Conservation (phyloP, 2,329 filamentous ascomycete species). For the Botryosphaeria agaves region DNA sequence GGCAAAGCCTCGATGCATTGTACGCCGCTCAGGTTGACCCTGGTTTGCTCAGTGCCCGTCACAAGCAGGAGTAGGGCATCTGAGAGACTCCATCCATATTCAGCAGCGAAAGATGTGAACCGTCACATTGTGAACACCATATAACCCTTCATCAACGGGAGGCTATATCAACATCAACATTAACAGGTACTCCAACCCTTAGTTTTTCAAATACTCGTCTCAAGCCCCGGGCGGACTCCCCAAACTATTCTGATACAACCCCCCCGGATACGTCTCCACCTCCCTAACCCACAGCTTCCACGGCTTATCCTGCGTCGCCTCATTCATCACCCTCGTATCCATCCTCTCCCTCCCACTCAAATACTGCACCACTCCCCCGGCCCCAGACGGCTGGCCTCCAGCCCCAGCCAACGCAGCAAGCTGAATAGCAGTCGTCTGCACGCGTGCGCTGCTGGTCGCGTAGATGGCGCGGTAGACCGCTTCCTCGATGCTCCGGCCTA, state of each 20-base stretch:
- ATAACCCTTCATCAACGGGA: too few species aligned
- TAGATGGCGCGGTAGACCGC: slow-evolving; percentile 26
- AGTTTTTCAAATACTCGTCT: too few species aligned
- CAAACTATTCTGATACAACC: slow-evolving; percentile 8
- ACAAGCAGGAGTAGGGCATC: too few species aligned
- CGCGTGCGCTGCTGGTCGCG: slow-evolving; percentile 24
- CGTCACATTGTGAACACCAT: too few species aligned
- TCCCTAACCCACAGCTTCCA: slow-evolving; percentile 15
- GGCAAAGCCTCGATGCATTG: too few species aligned
- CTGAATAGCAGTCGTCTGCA: slow-evolving; percentile 22
- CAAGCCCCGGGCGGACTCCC: not conserved
- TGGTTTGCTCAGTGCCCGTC: too few species aligned
- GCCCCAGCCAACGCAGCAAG: slow-evolving; percentile 4
- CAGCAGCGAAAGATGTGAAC: too few species aligned
- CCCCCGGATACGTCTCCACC: slow-evolving; percentile 7
- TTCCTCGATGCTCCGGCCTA: slow-evolving; percentile 19
- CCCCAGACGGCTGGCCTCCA: slow-evolving; percentile 1
- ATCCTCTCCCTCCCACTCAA: slow-evolving; percentile 8
- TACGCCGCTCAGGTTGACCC: too few species aligned
- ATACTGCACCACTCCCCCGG: slow-evolving; percentile 6
- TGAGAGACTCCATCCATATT: too few species aligned
- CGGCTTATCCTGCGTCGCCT: slow-evolving; percentile 10
- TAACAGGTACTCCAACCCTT: too few species aligned
- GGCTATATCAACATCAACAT: too few species aligned
- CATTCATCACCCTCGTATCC: slow-evolving; percentile 10